Evolutionary conservation across 2,329 filamentous ascomycete genomes (phyloP), one percentile per base, ranked within the genome.

Genomic region (Lizonia empirigonia): DNA sequence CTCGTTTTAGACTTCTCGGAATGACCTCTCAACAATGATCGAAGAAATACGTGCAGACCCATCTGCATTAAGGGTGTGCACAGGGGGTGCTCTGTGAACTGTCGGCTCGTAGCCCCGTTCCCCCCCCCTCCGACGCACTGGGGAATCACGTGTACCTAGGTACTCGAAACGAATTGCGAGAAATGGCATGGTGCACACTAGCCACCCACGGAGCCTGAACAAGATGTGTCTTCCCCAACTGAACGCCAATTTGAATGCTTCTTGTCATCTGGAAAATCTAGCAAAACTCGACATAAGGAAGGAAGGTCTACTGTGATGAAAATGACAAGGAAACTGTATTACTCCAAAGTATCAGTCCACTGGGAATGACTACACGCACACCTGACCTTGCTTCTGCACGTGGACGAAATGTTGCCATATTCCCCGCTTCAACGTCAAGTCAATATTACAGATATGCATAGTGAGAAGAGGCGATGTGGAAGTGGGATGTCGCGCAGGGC

Each of bases 141-240:
- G n/a, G 26, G 27, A 10, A 27, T 53, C 44, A 44, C 20, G 15
- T 44, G 20, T 24, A n/a, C n/a, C n/a, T n/a, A n/a, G n/a, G n/a
- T n/a, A 19, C 12, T 53, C 50, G 50, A 40, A 29, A 53, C 44
- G 50, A 53, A 24, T 38, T 53, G 34, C 50, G 44, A n/a, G 15
- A 44, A 24, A 6, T 2, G 36, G 36, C 27, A 36, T 37, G 19
- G 37, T 15, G 13, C 8, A 24, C 33, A 18, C 15, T 2, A 24
- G 22, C 8, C 37, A 24, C n/a, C 41, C 42, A 20, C 42, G 24
- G 41, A 16, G 7, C 6, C 5, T 10, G 13, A 26, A 20, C 5
- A 37, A 40, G 41, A 51, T 36, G 41, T 42, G 30, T 3, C 30
- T 10, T 29, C 13, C 5, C 12, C 13, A 15, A 20, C 19, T 30